Base-by-base conservation (phyloP, 352 stramenopile species). In the Aphanomyces stellatus region DNA sequence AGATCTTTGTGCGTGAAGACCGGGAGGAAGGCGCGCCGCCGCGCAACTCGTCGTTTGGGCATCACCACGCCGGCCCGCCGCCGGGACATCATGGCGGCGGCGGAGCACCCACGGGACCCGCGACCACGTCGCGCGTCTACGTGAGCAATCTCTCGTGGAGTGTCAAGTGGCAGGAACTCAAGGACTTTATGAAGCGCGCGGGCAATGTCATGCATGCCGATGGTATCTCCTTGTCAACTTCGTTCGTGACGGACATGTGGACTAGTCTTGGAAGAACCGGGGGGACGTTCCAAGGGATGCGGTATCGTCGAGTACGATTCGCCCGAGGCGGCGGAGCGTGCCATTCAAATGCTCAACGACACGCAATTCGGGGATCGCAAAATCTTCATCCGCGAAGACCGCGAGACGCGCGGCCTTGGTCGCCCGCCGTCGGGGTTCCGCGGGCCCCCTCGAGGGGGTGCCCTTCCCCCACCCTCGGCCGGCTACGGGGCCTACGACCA, bases 1-100 rank as follows among this genome's bases (percentile, higher is more conserved):
- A 88, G 69, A 98, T 99, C 61, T 97, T 97, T 71, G 90, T 98
- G 10, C 88, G 95, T 6, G 92, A 98, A 69, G 93, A 98, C 75
- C 82, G 92, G 5, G 92, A 98, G 70, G 71, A 82, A 10, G 41
- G 22, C 25, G 24, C 15, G 34, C 51, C 48, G 27, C 46, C 51
- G 53, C 24, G 17, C 3, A 46, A 22, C 17, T 64, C 55, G 37
- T 64, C 25, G 3, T 31, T 24, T 4, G 8, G 17, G 13, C 30
- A n/a, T n/a, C 51, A 24, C 19, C 24, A 59, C 7, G 8, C n/a
- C 51, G 27, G 46, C 17, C 51, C 27, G 19, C 46, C 46, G 24
- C 46, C 17, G 17, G 37, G 37, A 17, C 8, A 17, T 8, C 17
- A 43, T 43, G 37, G 37, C 37, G 37, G n/a, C n/a, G 11, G 11